Evolutionary conservation across 371 early-diverging fungal genomes (phyloP), one percentile per base, ranked within the genome.

Genomic region (Astathelohania contejeani): DNA sequence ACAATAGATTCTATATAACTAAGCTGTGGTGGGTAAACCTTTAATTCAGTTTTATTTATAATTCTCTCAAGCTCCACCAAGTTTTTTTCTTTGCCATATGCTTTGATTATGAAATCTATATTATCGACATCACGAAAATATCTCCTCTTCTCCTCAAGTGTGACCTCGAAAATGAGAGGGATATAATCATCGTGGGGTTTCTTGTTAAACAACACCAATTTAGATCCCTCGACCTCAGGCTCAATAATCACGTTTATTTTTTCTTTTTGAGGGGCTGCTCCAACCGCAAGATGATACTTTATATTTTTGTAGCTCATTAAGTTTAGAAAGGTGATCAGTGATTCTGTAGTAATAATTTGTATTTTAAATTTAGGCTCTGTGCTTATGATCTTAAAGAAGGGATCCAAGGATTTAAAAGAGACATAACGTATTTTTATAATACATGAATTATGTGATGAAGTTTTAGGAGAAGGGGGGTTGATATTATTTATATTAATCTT

Each of bases 1-100:
- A 43, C 44, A 43, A 43, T 18, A 43, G 44, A 20, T 23, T 43
- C 44, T 20, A 43, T 43, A 23, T 43, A 43, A 6, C 7, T 7
- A 6, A 43, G 44, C 37, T 10, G 16, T 16, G 16, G 37, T 16
- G 37, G 37, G 10, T 10, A 16, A 10, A 37, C 16, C 37, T 37
- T 16, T 10, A 37, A 37, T 10, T 37, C 37, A 16, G 37, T 37
- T 37, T 37, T 10, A 10, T 10, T 37, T 37, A 37, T 37, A 10
- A 37, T 37, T 16, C 16, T 37, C 37, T 37, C 37, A 16, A 37
- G 37, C 10, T 37, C 37, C 10, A 10, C 37, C 37, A 37, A 37
- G 10, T 10, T 37, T 37, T 16, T 37, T 10, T 10, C 37, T 37
- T 16, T 10, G 10, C 37, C 37, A 37, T 37, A 16, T 37, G 37